Base-by-base conservation (phyloP, 1,284 basidiomycete genomes). In the Boletellus deceptivus region DNA sequence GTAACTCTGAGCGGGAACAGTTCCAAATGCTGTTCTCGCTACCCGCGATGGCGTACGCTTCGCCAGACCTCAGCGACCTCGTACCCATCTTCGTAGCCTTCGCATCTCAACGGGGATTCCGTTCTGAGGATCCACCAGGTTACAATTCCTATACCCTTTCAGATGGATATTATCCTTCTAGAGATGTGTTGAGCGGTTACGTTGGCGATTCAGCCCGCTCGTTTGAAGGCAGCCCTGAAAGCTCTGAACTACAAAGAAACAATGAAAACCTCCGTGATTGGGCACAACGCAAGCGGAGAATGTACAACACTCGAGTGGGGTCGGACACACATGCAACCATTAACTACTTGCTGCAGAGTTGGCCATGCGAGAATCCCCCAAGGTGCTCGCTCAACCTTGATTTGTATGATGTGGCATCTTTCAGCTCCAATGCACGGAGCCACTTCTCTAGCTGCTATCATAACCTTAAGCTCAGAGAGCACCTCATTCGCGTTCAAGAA, bases 1-100 rank as follows among this genome's bases (percentile, higher is more conserved):
- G 38, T 4, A 14, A 24, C 9, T 25, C 25, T 4, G 51, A 54
- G 31, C 18, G 10, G 39, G 42, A 55, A 27, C 55, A 48, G 29
- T 66, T 58, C 18, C 50, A 56, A 13, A 27, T 73, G 18, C 50
- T 58, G n/a, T 72, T 71, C 51, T 63, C 62, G 20, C 59, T 70
- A 4, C 54, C 67, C 18, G 59, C 63, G 0, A 55, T 70, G 51
- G 60, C 53, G 34, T 74, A 70, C 53, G 48, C 50, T 16, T 60
- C 55, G 0, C 36, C 44, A 2, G 13, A 49, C 4, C 20, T 45
- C n/a, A 20, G 34, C n/a, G 45, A 48, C 7, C 54, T 68, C 18
- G 54, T 70, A 11, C 61, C 59, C n/a, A 6, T 35, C 13, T 35
- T 35, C 34, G n/a, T 13, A 3, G n/a, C 13, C 33, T 35, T 35